These are phyloP conservation scores for Gamsiella multidivaricata DNA, from an alignment of 192 early-diverging fungal species.

Conservation along the genomic window DNA sequence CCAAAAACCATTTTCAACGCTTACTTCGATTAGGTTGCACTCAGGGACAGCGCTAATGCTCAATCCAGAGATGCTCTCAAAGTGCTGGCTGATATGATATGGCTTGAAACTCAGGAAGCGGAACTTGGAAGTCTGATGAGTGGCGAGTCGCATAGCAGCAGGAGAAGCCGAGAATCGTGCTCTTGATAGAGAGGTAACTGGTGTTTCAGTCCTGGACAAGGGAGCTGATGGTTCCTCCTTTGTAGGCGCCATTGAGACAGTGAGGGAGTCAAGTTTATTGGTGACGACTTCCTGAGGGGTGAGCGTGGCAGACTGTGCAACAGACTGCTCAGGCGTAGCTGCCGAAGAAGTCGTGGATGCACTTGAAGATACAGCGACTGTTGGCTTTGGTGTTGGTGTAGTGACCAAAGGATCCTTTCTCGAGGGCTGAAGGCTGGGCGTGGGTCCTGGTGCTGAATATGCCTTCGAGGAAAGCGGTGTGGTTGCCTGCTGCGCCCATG, in stretches of 20 bases:
- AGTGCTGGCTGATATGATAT: slow-evolving; percentile 72
- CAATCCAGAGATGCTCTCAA: slow-evolving; percentile 68
- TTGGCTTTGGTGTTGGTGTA: slow-evolving; percentile 7
- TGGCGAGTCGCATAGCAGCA: slow-evolving; percentile 57
- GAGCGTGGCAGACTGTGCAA: neutral
- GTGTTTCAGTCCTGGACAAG: neutral
- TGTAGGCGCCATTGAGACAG: neutral
- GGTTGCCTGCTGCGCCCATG: slow-evolving; percentile 11
- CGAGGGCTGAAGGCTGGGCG: neutral
- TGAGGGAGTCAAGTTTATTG: neutral
- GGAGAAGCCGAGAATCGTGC: slow-evolving; percentile 46
- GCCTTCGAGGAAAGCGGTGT: neutral
- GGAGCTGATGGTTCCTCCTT: neutral
- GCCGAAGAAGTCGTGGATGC: neutral
- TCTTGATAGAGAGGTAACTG: slow-evolving; percentile 19
- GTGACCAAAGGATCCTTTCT: too few species aligned
- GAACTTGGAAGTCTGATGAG: slow-evolving; percentile 57
- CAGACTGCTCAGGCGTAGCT: neutral
- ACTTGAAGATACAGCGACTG: neutral
- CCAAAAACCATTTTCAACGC: neutral
- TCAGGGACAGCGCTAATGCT: slow-evolving; percentile 66
- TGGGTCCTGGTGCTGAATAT: too few species aligned
- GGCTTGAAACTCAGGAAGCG: slow-evolving; percentile 69
- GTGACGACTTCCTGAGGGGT: neutral
- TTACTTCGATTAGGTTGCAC: slow-evolving; percentile 69